Evolutionary conservation across 2,329 filamentous ascomycete genomes (phyloP), one percentile per base, ranked within the genome.

Genomic region (Zymoseptoria pseudotritici): DNA sequence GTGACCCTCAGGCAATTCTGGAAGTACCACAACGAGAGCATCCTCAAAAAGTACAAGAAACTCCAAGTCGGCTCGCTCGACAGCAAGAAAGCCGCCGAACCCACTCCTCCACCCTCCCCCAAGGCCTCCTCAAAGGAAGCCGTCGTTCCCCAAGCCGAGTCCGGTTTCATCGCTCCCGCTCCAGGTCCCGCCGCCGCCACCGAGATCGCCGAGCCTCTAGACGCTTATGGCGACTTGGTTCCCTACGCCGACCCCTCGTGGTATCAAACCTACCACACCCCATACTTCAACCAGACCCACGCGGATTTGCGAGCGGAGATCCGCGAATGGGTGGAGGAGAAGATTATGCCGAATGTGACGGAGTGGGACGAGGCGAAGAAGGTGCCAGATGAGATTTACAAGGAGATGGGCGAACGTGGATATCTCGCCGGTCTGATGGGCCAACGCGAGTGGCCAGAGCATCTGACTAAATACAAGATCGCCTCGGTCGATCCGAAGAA

Each of bases 351-450:
- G 21, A 83, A 93, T 69, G 90, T 97, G 59, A 89, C 86, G 50
- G 94, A 99, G 75, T 99, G 94, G 94, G 94, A 99, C 69, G 94
- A 97, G 81, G 90, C 87, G 69, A 95, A 91, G 80, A 84, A 87
- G 72, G 91, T 97, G 1, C 93, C 94, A 0, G 85, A 89, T 53
- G 83, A 85, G 67, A 90, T 99, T 71, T 99, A 96, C 83, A 93
- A 96, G 79, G 86, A 94, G 74, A 94, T 97, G 88, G 94, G 94
- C 60, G 87, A 91, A 65, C 86, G 90, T 53, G 94, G 94, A 50
- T 99, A 97, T 74, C 84, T 99, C 19, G 88, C 91, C n/a, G 94
- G 94, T 67, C 81, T 97, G 60, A 81, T 99, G 65, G 94, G 93
- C 65, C 83, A 90, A 63, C 82, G 89, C 71, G 65, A 69, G 3